Percentiles rank a stretch among this genome's conserved stretches.
Conservation (phyloP, 2,329 filamentous ascomycete species). For the Fusarium pininemorale region DNA sequence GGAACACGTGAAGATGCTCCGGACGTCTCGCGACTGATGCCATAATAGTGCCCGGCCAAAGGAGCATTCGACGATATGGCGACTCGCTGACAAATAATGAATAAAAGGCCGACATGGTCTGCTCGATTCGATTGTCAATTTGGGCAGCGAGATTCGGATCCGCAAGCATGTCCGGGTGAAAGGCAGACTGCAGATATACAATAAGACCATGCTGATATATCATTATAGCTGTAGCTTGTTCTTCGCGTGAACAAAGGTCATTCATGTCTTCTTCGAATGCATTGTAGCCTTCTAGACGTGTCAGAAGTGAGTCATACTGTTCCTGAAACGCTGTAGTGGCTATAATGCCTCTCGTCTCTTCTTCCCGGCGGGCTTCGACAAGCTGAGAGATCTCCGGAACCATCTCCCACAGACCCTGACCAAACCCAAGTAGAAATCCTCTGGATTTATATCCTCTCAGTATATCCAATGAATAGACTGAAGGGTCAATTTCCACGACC, state of each 20-base stretch:
- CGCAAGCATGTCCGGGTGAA: background rate
- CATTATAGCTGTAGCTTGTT: background rate
- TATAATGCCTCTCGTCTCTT: background rate
- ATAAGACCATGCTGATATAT: constrained; percentile 6
- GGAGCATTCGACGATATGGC: background rate
- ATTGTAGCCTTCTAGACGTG: background rate
- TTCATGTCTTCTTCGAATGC: background rate
- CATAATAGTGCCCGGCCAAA: constrained; percentile 9
- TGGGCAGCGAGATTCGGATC: background rate
- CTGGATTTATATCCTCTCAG: background rate
- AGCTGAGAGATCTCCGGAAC: constrained; percentile 2
- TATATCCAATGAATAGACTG: background rate
- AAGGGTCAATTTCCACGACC: background rate
- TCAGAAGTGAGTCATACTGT: background rate
- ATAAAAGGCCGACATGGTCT: background rate
- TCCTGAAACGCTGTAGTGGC: accelerated
- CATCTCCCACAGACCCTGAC: background rate
- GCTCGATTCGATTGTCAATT: background rate
- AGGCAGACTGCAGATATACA: background rate
- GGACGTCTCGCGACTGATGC: background rate
- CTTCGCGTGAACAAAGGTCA: background rate
- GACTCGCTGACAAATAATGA: background rate
- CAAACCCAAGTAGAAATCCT: background rate
- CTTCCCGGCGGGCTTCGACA: background rate
- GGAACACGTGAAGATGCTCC: background rate